These are phyloP conservation scores for Podosphaera fusca DNA, from an alignment of 2,329 filamentous ascomycete species.

Conservation along the genomic window DNA sequence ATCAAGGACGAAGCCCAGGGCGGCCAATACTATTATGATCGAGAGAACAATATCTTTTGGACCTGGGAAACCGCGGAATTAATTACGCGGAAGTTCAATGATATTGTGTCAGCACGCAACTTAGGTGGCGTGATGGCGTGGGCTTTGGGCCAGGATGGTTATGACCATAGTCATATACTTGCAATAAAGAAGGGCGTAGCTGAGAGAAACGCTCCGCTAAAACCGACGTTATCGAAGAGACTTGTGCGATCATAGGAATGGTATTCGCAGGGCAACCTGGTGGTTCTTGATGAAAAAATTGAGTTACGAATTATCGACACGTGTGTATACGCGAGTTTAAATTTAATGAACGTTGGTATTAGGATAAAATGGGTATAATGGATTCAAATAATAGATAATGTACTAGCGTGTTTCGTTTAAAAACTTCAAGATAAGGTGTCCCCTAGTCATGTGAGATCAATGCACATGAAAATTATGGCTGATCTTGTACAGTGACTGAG, in stretches of 20 bases:
- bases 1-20: constrained; percentile 32
- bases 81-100: constrained; percentile 36
- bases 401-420: too few species aligned
- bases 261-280: background rate
- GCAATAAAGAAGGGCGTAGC: constrained; percentile 16
- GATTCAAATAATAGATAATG: too few species aligned
- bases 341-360: background rate
- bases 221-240: background rate
- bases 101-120: constrained; percentile 29
- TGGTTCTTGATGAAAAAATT: background rate
- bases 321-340: too few species aligned
- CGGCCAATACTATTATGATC: constrained; percentile 47
- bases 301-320: too few species aligned
- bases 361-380: background rate
- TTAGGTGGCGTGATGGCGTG: constrained; percentile 55
- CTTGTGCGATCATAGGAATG: background rate
- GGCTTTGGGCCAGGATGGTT: constrained; percentile 44
- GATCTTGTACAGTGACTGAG: too few species aligned
- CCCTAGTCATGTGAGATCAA: too few species aligned
- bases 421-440: too few species aligned
- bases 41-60: constrained; percentile 39
- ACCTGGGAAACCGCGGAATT: constrained; percentile 43
- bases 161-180: constrained; percentile 21
- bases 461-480: too few species aligned
- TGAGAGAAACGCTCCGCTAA: background rate